phyloP scores from a whole-genome alignment of 257 asterid species.

The Solanum tarijense region DNA sequence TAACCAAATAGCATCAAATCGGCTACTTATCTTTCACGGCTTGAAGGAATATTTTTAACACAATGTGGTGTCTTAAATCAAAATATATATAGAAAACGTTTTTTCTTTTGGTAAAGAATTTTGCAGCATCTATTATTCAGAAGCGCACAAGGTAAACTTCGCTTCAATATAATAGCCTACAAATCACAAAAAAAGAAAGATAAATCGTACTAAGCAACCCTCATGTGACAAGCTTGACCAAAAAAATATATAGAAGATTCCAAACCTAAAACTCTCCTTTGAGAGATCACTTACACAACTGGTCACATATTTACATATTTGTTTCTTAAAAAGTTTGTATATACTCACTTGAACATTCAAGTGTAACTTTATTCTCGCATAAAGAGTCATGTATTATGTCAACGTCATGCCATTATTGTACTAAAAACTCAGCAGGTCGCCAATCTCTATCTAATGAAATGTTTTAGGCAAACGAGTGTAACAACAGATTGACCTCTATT shows the following conservation, averaged over 20 bases:
- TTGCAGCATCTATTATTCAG: not conserved
- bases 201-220: rapidly evolving
- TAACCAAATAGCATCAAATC: not conserved
- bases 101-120: not conserved
- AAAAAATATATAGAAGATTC: too few relatives aligned
- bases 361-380: not conserved
- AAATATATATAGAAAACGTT: not conserved
- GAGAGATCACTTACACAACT: not conserved
- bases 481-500: not conserved
- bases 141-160: not conserved
- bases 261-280: not conserved
- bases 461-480: not conserved
- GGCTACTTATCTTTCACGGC: not conserved
- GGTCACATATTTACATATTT: not conserved
- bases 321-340: not conserved
- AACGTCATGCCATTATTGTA: not conserved
- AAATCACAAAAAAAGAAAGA: not conserved
- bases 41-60: not conserved
- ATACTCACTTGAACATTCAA: not conserved
- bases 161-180: not conserved
- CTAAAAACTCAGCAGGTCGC: not conserved
- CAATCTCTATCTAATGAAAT: not conserved
- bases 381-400: not conserved
- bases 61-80: not conserved
- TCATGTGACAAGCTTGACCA: not conserved